Base-by-base conservation (phyloP, 2,329 filamentous ascomycete species). In the Xylariales sp. region DNA sequence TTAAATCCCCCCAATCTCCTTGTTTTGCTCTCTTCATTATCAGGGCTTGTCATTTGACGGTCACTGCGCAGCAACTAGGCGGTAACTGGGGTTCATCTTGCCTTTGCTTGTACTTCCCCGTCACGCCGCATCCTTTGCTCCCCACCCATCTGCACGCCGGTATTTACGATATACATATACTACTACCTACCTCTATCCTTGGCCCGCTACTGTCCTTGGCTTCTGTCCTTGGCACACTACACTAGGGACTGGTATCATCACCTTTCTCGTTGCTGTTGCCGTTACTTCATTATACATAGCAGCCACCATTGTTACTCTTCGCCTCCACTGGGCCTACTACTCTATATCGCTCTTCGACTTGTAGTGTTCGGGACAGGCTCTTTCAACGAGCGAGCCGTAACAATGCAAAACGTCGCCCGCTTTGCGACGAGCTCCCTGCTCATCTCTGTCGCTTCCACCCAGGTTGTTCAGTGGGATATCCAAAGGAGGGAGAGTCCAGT, bases 401-500 rank as follows among this genome's bases (percentile, higher is more conserved):
- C 48, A 7, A 78, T 78, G 76, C 75, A 63, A 60, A 70, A 68
- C 59, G 64, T 69, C 52, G 64, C 73, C 18, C 69, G 66, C 16
- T 36, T 77, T 32, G 72, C 73, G 69, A 71, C 76, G 56, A 70
- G 76, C 61, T 75, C 74, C 41, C 66, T 78, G 56, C 59, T 76
- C 53, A 75, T 71, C 50, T 75, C 76, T 12, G 70, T 71, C 39
- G 74, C 72, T 18, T 70, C 72, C n/a, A 75, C 76, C 3, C 76
- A 78, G 65, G 78, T 85, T 23, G 80, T 87, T 14, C 81, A 83
- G 71, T 86, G 83, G 83, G 80, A 82, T 63, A 83, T 87, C 56
- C 76, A 80, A 62, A 81, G 79, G 68, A 80, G 78, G 18, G 75
- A 78, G 23, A 68, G 71, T 32, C 46, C 67, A 7, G 69, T 70